These are phyloP conservation scores for Cinchona pubescens DNA, from an alignment of 257 asterid genomes.

Conservation along the genomic window DNA sequence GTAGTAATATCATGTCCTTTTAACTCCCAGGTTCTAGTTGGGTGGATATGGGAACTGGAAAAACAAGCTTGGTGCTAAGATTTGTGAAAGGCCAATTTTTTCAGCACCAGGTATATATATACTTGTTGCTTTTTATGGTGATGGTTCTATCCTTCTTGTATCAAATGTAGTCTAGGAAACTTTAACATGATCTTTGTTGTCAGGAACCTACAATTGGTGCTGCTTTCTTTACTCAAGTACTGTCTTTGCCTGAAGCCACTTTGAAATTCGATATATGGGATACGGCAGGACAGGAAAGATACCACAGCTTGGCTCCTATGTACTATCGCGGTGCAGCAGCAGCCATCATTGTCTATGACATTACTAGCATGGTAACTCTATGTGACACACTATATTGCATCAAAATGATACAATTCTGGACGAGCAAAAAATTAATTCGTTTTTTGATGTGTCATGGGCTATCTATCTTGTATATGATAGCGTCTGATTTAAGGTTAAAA, in stretches of 20 bases:
- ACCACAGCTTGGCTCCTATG: slow-evolving; percentile 30
- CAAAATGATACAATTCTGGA: not conserved
- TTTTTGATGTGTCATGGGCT: too few species aligned
- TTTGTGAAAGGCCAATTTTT: slow-evolving; percentile 25
- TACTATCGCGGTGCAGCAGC: slow-evolving; percentile 29
- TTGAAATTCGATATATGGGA: slow-evolving; percentile 31
- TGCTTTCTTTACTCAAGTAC: slow-evolving; percentile 27
- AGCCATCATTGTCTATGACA: slow-evolving; percentile 21
- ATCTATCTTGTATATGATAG: too few species aligned
- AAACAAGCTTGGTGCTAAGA: slow-evolving; percentile 28
- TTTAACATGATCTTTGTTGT: not conserved
- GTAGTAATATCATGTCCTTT: not conserved
- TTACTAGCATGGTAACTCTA: slow-evolving; percentile 22
- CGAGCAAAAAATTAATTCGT: not conserved
- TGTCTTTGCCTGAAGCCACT: slow-evolving; percentile 25
- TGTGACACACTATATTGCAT: not conserved
- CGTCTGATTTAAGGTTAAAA: too few species aligned
- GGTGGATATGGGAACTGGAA: slow-evolving; percentile 36
- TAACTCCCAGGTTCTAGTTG: slow-evolving; percentile 22
- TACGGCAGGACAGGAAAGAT: slow-evolving; percentile 30
- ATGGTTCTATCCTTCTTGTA: not conserved
- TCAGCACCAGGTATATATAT: slow-evolving; percentile 23
- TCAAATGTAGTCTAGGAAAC: not conserved
- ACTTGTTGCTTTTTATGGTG: not conserved
- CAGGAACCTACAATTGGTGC: slow-evolving; percentile 32